Evolutionary conservation across 1,284 basidiomycete genomes (phyloP).

Genomic region (Filobasidium uniguttulatum): DNA sequence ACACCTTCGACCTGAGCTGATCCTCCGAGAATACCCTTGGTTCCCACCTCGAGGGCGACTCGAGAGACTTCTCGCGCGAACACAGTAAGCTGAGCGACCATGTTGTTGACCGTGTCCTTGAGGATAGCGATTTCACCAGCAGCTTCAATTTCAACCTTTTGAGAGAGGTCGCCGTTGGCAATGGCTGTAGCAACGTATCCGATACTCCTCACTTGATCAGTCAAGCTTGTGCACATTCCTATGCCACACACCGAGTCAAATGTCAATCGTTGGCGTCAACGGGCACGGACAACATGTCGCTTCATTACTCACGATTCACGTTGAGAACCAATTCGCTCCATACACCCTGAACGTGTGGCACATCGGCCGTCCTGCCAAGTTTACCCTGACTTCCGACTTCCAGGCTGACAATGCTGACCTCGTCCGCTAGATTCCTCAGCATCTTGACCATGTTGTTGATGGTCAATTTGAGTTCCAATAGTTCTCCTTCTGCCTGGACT

Average conservation of each 20-base stretch:
- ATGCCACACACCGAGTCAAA: background rate
- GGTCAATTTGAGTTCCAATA: slow-evolving; percentile 91
- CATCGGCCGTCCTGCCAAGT: slow-evolving; percentile 59
- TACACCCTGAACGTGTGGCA: slow-evolving; percentile 87
- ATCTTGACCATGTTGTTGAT: slow-evolving; percentile 96
- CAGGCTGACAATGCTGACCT: slow-evolving; percentile 88
- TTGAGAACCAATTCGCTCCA: slow-evolving; percentile 85
- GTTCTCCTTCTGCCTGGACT: slow-evolving; percentile 91
- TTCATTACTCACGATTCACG: slow-evolving; percentile 44
- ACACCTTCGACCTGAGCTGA: slow-evolving; percentile 85
- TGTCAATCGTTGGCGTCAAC: background rate
- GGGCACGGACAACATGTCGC: no score
- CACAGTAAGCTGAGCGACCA: slow-evolving; percentile 77
- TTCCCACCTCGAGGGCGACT: slow-evolving; percentile 82
- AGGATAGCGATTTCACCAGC: slow-evolving; percentile 83
- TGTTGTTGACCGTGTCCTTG: slow-evolving; percentile 56
- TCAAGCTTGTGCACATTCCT: slow-evolving; percentile 79
- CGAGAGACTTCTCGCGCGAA: slow-evolving; percentile 92
- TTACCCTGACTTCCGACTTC: slow-evolving; percentile 86
- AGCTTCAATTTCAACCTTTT: slow-evolving; percentile 51
- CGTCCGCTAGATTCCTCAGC: slow-evolving; percentile 76
- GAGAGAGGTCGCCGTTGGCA: slow-evolving; percentile 38
- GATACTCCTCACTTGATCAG: slow-evolving; percentile 86
- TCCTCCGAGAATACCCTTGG: slow-evolving; percentile 81
- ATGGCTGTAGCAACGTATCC: slow-evolving; percentile 75